Conservation (phyloP, 768 basidiomycete genomes). For the Exsudoporus frostii region DNA sequence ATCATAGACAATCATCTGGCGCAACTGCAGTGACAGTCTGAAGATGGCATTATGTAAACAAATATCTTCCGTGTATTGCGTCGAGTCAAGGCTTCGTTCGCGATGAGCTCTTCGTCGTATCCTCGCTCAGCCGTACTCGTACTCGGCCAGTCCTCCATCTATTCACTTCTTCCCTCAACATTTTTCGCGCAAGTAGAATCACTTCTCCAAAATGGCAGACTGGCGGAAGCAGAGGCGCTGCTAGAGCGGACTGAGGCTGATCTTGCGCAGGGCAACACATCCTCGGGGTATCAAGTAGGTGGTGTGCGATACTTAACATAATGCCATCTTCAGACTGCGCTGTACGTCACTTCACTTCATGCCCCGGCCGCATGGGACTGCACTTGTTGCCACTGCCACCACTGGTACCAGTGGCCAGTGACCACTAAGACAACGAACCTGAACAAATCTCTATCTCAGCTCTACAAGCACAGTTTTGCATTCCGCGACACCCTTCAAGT, state of each 20-base stretch:
- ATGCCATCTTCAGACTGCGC: no score
- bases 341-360: no score
- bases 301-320: not conserved
- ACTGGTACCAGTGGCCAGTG: no score
- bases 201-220: slow-evolving; percentile 58
- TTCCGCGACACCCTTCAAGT: no score
- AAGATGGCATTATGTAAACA: no score
- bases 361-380: no score
- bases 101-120: slow-evolving; percentile 39
- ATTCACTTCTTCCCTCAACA: slow-evolving; percentile 68
- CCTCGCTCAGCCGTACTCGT: slow-evolving; percentile 69
- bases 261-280: slow-evolving; percentile 8
- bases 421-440: no score
- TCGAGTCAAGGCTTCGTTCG: not conserved
- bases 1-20: no score
- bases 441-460: no score
- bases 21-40: no score
- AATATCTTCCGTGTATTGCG: not conserved
- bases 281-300: slow-evolving; percentile 10
- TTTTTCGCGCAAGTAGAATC: slow-evolving; percentile 71
- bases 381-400: no score
- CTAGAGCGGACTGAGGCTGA: slow-evolving; percentile 53
- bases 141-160: slow-evolving; percentile 54
- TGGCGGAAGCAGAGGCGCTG: slow-evolving; percentile 62
- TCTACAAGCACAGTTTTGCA: no score